Base-by-base conservation (phyloP, 202 grass and related monocot genomes). In the Bolboschoenoplectus hybrid region DNA sequence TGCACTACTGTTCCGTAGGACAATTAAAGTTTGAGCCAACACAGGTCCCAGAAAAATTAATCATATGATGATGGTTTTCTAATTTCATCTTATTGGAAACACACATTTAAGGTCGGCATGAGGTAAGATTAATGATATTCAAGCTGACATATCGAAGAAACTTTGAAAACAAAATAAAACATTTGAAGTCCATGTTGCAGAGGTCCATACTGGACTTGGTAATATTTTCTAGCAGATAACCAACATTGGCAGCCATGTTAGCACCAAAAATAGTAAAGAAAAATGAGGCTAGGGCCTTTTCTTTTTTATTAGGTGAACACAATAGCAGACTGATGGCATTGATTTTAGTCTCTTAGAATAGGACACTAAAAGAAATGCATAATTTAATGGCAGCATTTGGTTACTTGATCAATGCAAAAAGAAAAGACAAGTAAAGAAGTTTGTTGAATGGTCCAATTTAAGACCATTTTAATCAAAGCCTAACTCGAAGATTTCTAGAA, bases 51-150 rank as follows among this genome's bases (percentile, higher is more conserved):
- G 5, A 69, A 69, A 17, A 69, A 43, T 69, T 4, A 70, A 44
- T 45, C 14, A 16, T 44, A 44, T 44, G 7, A 70, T 13, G 6
- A 45, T 43, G 39, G 14, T 43, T 68, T 68, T 68, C 38, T 40
- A 40, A 41, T 70, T 77, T 77, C 73, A 77, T 35, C 50, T 55
- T 14, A 55, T 76, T 76, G 1, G 49, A 77, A 77, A 55, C 10
- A 77, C 46, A 38, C n/a, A 75, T 52, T 74, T 47, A 34, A 75
- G n/a, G 47, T 75, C 20, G 10, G 4, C 0, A 52, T 34, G 8
- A 14, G 46, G 46, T 46, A 10, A 32, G n/a, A 50, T 50, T 11
- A 74, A 74, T 74, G 6, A 74, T 75, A 75, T 70, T 43, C 9
- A 2, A 35, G 20, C 46, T 75, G 71, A 52, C 49, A 52, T 55